Base-by-base conservation (phyloP, 345 rosid genomes). In the Aurinia saxatilis region DNA sequence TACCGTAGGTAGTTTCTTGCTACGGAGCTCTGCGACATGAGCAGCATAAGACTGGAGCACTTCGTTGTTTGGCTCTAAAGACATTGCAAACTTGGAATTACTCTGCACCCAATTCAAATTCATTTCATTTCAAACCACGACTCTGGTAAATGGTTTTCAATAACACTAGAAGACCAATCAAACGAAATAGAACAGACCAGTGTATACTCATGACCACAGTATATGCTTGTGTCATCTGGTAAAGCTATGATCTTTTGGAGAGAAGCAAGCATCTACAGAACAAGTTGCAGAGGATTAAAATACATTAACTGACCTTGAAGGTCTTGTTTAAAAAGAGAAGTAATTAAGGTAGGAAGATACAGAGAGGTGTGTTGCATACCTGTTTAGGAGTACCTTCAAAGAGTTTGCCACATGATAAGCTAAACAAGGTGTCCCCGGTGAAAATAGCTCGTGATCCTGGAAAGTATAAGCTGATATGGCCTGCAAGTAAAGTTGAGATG, bases 401-500 rank as follows among this genome's bases (percentile, higher is more conserved):
- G 58, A 92, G 96, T 78, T 85, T 89, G 78, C 98, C 98, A 72
- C 98, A 92, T 25, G 96, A 87, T 77, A 92, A 80, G 86, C 98
- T 92, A 70, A 92, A 89, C 75, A 92, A 79, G 14, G 96, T 84
- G 79, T 92, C 98, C 45, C 96, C 98, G 0, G 95, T 78, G 67
- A 92, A 92, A 53, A 92, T 80, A 7, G 82, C 87, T 46, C 87
- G 81, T 29, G 98, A 81, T 53, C 91, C 81, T 50, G 93, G 95
- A 70, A 92, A 89, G 81, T 89, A 82, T 75, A 92, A 87, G 74
- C 98, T 92, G 41, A 92, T 82, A 61, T 92, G 98, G 42, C 98
- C 98, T 92, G 76, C 81, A 70, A 30, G 18, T 6, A 25, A 8
- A 51, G 63, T 53, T 65, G 23, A 34, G 36, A 25, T 48, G 13